Conservation (phyloP, 208 protist genomes). For the Crithidia mellificae region DNA sequence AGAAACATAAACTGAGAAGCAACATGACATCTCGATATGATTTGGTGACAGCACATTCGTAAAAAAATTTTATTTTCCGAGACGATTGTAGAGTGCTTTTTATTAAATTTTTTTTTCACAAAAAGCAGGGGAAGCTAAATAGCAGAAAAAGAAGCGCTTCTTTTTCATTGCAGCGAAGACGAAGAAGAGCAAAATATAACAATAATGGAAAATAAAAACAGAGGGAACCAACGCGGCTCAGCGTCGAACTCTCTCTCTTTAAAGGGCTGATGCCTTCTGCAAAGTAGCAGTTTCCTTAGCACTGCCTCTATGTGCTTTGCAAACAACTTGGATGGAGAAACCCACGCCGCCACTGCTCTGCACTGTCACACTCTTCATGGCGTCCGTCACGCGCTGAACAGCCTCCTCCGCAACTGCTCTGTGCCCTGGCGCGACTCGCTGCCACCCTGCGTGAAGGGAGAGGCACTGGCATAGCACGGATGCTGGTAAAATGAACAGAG, state of each 20-base stretch:
- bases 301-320: background rate
- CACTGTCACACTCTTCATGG: background rate
- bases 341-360: no score
- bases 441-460: background rate
- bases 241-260: no score
- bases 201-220: background rate
- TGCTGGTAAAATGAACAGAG: constrained; percentile 8
- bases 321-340: background rate
- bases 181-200: background rate
- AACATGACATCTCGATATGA: no score
- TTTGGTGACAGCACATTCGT: no score
- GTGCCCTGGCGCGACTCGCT: background rate
- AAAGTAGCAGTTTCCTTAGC: background rate
- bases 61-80: no score
- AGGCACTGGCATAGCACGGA: constrained; percentile 3
- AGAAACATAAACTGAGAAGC: no score
- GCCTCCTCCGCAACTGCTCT: background rate
- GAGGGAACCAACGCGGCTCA: no score
- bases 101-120: no score
- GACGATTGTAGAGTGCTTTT: no score
- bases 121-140: no score
- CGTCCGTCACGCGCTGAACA: background rate
- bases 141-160: no score
- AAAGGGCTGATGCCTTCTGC: background rate
- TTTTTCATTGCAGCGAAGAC: no score